A percentile compares a stretch with the other conserved stretches of the same genome.
These are phyloP conservation scores for Colletotrichum spaethianum DNA, from an alignment of 2,329 filamentous ascomycete genomes.

Conservation along the genomic window DNA sequence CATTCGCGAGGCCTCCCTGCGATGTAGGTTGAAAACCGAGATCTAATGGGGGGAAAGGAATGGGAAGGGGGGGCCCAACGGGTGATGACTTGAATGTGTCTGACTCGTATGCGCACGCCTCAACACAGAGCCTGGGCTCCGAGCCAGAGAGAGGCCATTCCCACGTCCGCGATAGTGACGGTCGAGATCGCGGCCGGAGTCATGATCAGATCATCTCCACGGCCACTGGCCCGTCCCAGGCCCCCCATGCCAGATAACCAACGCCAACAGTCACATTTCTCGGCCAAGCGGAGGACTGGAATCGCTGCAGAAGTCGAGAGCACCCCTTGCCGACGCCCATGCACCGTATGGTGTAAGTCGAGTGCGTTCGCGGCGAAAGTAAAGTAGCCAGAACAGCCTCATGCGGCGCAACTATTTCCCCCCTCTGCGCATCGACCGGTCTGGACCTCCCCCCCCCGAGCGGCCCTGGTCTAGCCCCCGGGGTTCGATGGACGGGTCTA, in stretches of 20 bases:
- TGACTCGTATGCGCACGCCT: neutral
- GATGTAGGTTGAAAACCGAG: neutral
- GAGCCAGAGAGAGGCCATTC: neutral
- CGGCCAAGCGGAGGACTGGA: neutral
- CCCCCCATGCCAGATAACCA: neutral
- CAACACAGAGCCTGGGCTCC: too few relatives aligned
- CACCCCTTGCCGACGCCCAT: too few relatives aligned
- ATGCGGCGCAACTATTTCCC: neutral
- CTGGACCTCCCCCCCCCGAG: neutral
- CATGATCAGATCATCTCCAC: neutral
- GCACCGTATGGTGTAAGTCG: too few relatives aligned
- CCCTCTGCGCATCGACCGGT: slow-evolving; percentile 5
- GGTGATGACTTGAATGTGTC: neutral
- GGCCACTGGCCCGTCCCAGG: neutral
- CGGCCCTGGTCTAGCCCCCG: neutral
- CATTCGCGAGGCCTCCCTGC: neutral
- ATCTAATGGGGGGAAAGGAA: neutral
- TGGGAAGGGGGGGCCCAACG: neutral
- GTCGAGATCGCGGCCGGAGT: neutral
- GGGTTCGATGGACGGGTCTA: neutral
- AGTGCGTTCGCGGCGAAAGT: neutral
- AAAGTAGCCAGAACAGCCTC: neutral
- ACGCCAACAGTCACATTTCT: neutral
- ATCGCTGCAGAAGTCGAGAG: neutral
- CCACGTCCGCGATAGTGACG: neutral